These are phyloP conservation scores for Dovyalis caffra DNA, from an alignment of 345 rosid genomes.

Conservation along the genomic window DNA sequence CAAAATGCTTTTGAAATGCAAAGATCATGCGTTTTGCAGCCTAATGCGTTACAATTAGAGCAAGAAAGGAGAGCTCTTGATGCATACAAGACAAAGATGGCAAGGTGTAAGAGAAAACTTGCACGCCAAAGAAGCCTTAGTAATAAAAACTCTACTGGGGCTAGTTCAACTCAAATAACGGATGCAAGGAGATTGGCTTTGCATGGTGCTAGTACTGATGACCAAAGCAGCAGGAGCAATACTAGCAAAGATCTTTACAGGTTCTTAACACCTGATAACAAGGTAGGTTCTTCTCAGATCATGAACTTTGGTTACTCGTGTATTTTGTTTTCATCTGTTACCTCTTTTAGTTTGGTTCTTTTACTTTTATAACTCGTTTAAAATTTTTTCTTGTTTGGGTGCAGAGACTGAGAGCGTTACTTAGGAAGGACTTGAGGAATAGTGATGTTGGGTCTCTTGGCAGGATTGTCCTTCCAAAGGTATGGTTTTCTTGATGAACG, in stretches of 20 bases:
- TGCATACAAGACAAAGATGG: slow-evolving; percentile 50
- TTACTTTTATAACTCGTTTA: background rate
- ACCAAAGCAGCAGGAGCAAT: background rate
- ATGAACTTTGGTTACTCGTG: background rate
- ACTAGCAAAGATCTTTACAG: slow-evolving; percentile 31
- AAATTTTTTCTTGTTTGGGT: slow-evolving; percentile 3
- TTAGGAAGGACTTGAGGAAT: slow-evolving; percentile 60
- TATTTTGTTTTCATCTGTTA: background rate
- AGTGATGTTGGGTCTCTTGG: slow-evolving; percentile 87
- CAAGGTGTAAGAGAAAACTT: slow-evolving; percentile 59
- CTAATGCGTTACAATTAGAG: background rate
- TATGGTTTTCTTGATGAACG: slow-evolving; percentile 29
- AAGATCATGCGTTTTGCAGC: slow-evolving; percentile 6
- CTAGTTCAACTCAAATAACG: slow-evolving; percentile 18
- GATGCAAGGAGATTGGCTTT: slow-evolving; percentile 31
- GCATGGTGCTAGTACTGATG: slow-evolving; percentile 1
- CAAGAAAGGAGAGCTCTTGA: slow-evolving; percentile 33
- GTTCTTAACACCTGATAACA: slow-evolving; percentile 45
- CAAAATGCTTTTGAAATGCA: slow-evolving; percentile 13
- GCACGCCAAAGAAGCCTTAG: slow-evolving; percentile 54
- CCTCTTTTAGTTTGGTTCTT: background rate
- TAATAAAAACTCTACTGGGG: slow-evolving; percentile 35
- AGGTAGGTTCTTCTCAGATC: slow-evolving; percentile 31
- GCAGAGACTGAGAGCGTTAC: slow-evolving; percentile 59
- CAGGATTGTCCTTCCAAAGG: slow-evolving; percentile 91